Percentiles rank a stretch among this genome's conserved stretches.
Evolutionary conservation across 176 grass and related monocot genomes (phyloP).

Genomic region (Typha latifolia): DNA sequence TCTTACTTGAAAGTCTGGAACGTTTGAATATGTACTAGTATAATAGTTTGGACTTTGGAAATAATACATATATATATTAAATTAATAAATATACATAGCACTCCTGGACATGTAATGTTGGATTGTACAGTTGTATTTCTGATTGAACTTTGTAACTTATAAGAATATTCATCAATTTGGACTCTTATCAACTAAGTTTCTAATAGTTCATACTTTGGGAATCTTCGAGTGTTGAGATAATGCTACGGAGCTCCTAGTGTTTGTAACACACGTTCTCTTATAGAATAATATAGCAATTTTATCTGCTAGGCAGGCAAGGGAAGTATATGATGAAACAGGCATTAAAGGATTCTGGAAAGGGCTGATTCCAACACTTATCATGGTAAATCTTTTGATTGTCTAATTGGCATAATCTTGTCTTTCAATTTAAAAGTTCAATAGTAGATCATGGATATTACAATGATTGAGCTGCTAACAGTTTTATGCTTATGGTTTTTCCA

Average conservation of each 20-base stretch:
- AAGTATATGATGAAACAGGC: conserved; percentile 74
- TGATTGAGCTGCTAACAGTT: background rate
- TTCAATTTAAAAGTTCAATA: background rate
- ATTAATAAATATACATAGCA: too few relatives aligned
- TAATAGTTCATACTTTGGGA: too few relatives aligned
- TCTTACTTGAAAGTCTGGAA: too few relatives aligned
- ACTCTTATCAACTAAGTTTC: too few relatives aligned
- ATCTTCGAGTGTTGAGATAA: too few relatives aligned
- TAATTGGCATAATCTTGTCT: background rate
- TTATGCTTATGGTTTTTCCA: conserved; percentile 23
- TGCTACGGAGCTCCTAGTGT: background rate
- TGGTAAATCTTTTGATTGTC: conserved; percentile 42
- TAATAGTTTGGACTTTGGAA: too few relatives aligned
- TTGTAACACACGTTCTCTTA: background rate
- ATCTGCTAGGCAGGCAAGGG: conserved; percentile 43
- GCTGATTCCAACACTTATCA: conserved; percentile 87
- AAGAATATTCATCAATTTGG: too few relatives aligned
- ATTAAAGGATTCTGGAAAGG: conserved; percentile 98
- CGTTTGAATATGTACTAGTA: too few relatives aligned
- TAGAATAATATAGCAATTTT: background rate
- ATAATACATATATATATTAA: too few relatives aligned
- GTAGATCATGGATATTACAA: background rate
- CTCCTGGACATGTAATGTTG: too few relatives aligned
- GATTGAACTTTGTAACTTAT: too few relatives aligned
- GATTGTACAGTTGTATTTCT: too few relatives aligned